Conservation (phyloP, 257 asterid species). For the Solanum habrochaites region DNA sequence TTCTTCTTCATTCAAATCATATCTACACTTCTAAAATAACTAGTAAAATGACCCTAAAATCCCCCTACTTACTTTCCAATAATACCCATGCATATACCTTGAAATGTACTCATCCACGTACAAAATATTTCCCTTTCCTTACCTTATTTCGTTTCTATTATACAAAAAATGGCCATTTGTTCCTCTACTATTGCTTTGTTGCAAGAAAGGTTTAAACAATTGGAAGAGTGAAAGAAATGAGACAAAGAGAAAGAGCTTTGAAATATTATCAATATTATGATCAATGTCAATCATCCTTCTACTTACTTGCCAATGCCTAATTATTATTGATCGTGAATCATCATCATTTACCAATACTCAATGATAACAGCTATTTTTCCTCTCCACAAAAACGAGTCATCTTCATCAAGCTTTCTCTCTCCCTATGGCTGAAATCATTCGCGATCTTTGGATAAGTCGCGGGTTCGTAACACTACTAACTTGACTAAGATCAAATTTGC, state of each 20-base stretch:
- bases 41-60: background rate
- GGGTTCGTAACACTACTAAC: background rate
- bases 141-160: background rate
- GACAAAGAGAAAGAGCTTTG: slow-evolving; percentile 19
- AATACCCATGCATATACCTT: background rate
- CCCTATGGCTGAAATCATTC: slow-evolving; percentile 4
- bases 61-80: background rate
- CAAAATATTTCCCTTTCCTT: background rate
- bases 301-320: background rate
- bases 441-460: background rate
- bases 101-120: background rate
- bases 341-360: background rate
- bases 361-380: background rate
- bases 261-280: background rate
- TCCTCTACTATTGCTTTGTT: slow-evolving; percentile 27
- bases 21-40: background rate
- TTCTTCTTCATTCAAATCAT: slow-evolving; percentile 14
- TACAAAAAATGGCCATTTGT: background rate
- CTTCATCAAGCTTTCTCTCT: slow-evolving; percentile 11
- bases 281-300: background rate
- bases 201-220: slow-evolving; percentile 25
- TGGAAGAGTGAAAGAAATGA: slow-evolving; percentile 23
- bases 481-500: background rate
- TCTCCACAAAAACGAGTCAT: background rate
- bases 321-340: background rate